Conservation (phyloP, 148 eudicot species). For the Polygonum aviculare region DNA sequence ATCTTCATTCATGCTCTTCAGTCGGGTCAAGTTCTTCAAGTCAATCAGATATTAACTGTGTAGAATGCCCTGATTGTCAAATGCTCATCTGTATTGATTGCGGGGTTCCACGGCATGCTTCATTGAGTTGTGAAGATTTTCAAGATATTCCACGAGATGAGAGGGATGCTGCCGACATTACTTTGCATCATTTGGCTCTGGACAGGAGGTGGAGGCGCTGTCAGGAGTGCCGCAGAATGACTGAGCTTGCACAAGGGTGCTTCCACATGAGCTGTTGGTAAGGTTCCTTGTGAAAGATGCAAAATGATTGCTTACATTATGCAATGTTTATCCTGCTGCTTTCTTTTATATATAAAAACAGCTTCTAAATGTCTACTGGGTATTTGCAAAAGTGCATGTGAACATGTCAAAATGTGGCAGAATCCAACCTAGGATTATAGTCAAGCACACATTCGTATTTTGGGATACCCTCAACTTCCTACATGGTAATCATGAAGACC, state of each 20-base stretch:
- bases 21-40: conserved; percentile 41
- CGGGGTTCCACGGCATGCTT: conserved; percentile 69
- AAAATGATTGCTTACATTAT: background rate
- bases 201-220: conserved; percentile 69
- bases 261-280: conserved; percentile 77
- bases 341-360: background rate
- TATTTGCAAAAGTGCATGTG: background rate
- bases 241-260: conserved; percentile 61
- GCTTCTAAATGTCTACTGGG: background rate
- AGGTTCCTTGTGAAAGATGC: conserved; percentile 11
- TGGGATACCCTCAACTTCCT: background rate
- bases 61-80: conserved; percentile 66
- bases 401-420: background rate
- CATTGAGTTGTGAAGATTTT: conserved; percentile 65
- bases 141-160: conserved; percentile 48
- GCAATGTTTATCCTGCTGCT: no score
- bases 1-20: conserved; percentile 48
- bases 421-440: background rate
- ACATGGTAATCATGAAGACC: background rate
- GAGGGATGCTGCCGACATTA: conserved; percentile 43
- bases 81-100: conserved; percentile 54
- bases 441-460: background rate
- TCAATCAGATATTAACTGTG: conserved; percentile 37
- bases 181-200: conserved; percentile 42
- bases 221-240: conserved; percentile 57